Base-by-base conservation (phyloP, 108 stramenopile species). In the Heterococcus sp. region DNA sequence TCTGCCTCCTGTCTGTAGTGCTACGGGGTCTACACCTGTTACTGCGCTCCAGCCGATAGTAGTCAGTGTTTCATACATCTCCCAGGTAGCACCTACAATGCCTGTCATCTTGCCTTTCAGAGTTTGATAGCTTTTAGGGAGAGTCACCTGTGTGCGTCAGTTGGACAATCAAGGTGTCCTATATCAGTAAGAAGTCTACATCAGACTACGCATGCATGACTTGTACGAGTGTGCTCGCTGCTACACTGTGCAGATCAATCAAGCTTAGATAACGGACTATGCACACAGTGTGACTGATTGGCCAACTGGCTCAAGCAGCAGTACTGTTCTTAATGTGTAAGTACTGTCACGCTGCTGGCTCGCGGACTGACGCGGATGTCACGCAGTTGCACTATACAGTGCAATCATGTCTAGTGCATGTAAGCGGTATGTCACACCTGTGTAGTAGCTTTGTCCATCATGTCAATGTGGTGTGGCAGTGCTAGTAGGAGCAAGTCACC, bases 401-500 rank as follows among this genome's bases (percentile, higher is more conserved):
- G n/a, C n/a, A 14, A 21, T 63, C 21, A 21, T 21, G 21, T 63
- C 21, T 21, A 21, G 58, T 63, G 21, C 21, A 21, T 21, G 58
- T 14, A 21, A 21, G 58, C 58, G 21, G 58, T 63, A 63, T 63
- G 21, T 63, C 58, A n/a, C 71, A n/a, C 11, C 71, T 27, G 30
- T 30, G 27, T 27, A 40, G 38, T 46, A 66, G 8, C 35, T 29
- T 37, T 40, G 2, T 33, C 35, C 84, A 84, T 35, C 14, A 77
- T 84, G 37, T 84, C 84, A 38, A 85, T 30, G 73, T 85, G 84
- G 58, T 85, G 84, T 1, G 84, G 84, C 77, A 85, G 31, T 36
- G 84, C 83, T 72, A 85, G 78, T 83, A 85, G 84, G 11, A 85
- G 31, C n/a, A 85, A 71, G 78, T 80, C 73, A 37, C 84, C 84